Conservation (phyloP, 192 early-diverging fungal species). For the Coemansia sp. region DNA sequence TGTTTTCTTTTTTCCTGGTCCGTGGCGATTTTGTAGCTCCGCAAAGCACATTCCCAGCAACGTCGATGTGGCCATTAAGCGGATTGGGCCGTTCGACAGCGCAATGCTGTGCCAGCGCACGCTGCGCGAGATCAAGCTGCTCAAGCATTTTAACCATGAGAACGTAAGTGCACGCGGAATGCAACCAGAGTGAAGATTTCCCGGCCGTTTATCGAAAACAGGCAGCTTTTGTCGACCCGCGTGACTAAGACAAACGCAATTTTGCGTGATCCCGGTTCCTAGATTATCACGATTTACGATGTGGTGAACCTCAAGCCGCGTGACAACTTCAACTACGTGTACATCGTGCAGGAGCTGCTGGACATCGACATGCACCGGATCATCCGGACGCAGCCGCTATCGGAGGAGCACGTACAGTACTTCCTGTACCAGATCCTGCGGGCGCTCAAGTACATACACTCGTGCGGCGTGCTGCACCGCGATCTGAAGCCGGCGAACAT, state of each 20-base stretch:
- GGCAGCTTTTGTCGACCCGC: no score
- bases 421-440: constrained; percentile 87
- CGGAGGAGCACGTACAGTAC: constrained; percentile 87
- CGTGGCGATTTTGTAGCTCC: constrained; percentile 54
- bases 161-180: constrained; percentile 53
- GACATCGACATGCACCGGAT: constrained; percentile 89
- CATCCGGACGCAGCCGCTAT: constrained; percentile 76
- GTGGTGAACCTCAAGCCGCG: constrained; percentile 48
- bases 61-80: constrained; percentile 87
- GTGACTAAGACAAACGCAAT: no score
- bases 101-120: constrained; percentile 81
- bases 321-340: constrained; percentile 49
- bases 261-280: not conserved
- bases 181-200: not conserved
- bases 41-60: constrained; percentile 78
- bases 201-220: no score
- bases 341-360: constrained; percentile 73
- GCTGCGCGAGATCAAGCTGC: constrained; percentile 77
- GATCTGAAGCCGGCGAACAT: constrained; percentile 97
- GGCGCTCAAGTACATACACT: constrained; percentile 91
- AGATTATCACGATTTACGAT: constrained; percentile 51
- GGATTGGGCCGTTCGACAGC: constrained; percentile 81
- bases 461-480: constrained; percentile 88
- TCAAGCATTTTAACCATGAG: constrained; percentile 82
- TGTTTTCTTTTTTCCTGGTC: constrained; percentile 1